A percentile compares a stretch with the other conserved stretches of the same genome.
phyloP scores from a whole-genome alignment of 2,329 filamentous ascomycete species.

The Aspergillus cejpii region DNA sequence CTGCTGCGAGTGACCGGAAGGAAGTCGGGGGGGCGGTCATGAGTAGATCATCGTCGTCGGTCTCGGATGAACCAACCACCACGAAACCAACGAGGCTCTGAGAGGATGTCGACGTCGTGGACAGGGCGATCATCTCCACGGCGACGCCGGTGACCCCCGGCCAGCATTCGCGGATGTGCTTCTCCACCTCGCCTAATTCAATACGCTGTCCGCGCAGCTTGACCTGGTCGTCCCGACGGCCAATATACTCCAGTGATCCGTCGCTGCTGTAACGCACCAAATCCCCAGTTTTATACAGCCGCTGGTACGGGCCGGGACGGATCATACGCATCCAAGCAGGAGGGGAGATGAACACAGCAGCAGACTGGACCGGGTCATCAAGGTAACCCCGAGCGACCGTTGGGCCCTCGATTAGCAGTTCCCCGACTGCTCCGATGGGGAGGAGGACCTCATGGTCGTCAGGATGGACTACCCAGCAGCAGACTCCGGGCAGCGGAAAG shows the following conservation, averaged over 20 bases:
- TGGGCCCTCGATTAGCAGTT: constrained; percentile 7
- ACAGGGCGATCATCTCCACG: constrained; percentile 2
- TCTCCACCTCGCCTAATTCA: constrained; percentile 47
- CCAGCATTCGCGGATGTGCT: constrained; percentile 23
- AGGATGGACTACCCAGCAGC: not conserved
- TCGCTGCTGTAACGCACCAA: constrained; percentile 15
- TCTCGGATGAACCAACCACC: not conserved
- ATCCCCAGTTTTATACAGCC: constrained; percentile 20
- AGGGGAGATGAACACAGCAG: constrained; percentile 16
- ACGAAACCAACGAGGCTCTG: not conserved
- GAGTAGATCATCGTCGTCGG: not conserved
- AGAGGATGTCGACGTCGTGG: not conserved
- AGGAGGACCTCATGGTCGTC: not conserved
- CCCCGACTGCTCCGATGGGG: constrained; percentile 13
- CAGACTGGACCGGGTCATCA: constrained; percentile 20
- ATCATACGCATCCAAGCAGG: constrained; percentile 11
- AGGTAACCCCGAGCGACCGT: constrained; percentile 34
- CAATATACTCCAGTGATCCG: constrained; percentile 30
- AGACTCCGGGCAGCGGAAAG: not conserved
- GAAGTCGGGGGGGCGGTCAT: not conserved
- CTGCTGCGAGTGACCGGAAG: not conserved
- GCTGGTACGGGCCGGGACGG: not conserved
- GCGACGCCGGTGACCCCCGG: not conserved
- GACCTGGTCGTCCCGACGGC: constrained; percentile 54
- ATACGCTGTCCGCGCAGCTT: constrained; percentile 57